A percentile compares a stretch with the other conserved stretches of the same genome.
phyloP scores from a whole-genome alignment of 768 basidiomycete genomes.

The Pisolithus albus region DNA sequence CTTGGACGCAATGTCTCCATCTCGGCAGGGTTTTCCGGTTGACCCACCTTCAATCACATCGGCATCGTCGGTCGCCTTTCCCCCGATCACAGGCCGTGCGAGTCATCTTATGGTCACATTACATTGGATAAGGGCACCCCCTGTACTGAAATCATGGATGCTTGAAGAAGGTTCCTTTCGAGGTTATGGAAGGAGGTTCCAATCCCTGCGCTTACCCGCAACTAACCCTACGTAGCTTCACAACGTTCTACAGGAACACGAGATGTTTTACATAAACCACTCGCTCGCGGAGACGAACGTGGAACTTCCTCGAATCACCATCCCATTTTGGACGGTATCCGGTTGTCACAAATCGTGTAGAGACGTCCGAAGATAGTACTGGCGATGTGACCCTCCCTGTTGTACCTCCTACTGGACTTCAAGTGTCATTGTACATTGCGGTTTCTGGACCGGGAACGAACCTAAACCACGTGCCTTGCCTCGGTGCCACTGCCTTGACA shows the following conservation, averaged over 20 bases:
- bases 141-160: not conserved
- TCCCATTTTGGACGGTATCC: not conserved
- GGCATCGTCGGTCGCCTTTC: too few species aligned
- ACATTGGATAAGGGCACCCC: not conserved
- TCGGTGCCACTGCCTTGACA: too few species aligned
- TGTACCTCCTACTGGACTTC: not conserved
- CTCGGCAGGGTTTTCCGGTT: too few species aligned
- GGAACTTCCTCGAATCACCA: not conserved
- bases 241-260: too few species aligned
- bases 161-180: not conserved
- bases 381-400: not conserved
- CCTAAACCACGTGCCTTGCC: too few species aligned
- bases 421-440: too few species aligned
- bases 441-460: too few species aligned
- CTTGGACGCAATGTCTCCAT: not conserved
- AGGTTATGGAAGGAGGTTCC: not conserved
- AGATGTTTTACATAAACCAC: too few species aligned
- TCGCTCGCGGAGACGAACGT: too few species aligned
- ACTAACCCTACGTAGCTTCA: too few species aligned
- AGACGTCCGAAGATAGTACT: not conserved
- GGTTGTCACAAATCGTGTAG: not conserved
- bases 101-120: not conserved
- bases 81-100: not conserved
- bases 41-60: too few species aligned
- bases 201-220: not conserved